These are phyloP conservation scores for Coemansia sp. DNA, from an alignment of 192 early-diverging fungal genomes.

Conservation along the genomic window DNA sequence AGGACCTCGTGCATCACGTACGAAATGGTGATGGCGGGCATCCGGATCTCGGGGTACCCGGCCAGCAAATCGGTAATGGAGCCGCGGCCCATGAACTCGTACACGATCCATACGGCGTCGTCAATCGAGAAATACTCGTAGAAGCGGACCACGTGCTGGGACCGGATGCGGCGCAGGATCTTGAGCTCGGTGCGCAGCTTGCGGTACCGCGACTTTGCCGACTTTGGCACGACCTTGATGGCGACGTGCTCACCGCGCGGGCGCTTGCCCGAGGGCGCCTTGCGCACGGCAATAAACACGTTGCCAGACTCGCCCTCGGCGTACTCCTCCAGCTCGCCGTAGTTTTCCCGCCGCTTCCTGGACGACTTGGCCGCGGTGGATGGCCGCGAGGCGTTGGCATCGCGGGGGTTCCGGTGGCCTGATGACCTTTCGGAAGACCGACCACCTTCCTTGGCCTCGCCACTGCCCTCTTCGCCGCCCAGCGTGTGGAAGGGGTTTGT, in stretches of 20 bases:
- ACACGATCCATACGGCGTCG: constrained; percentile 52
- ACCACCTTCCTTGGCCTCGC: too few relatives aligned
- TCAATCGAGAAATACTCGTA: constrained; percentile 49
- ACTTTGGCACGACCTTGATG: constrained; percentile 46
- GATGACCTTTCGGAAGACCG: too few relatives aligned
- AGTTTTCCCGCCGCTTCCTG: constrained; percentile 45
- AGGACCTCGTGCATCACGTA: constrained; percentile 44
- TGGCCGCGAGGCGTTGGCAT: constrained; percentile 2
- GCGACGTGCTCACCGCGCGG: constrained; percentile 42
- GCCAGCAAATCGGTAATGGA: constrained; percentile 49
- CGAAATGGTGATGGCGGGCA: constrained; percentile 35
- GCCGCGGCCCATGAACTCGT: constrained; percentile 52
- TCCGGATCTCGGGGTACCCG: constrained; percentile 44
- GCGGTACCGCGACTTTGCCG: constrained; percentile 43
- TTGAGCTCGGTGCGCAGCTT: constrained; percentile 48
- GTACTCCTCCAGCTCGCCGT: constrained; percentile 48
- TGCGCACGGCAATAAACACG: constrained; percentile 38
- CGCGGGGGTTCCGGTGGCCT: not conserved
- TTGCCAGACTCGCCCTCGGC: constrained; percentile 52
- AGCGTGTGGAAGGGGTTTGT: constrained; percentile 2
- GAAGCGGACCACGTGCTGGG: constrained; percentile 48
- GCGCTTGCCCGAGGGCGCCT: constrained; percentile 24
- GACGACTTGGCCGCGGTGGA: constrained; percentile 27
- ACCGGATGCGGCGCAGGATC: constrained; percentile 45
- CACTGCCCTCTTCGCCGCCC: constrained; percentile 12